phyloP scores from a whole-genome alignment of 2,329 filamentous ascomycete species.

The Diaporthe sp. region DNA sequence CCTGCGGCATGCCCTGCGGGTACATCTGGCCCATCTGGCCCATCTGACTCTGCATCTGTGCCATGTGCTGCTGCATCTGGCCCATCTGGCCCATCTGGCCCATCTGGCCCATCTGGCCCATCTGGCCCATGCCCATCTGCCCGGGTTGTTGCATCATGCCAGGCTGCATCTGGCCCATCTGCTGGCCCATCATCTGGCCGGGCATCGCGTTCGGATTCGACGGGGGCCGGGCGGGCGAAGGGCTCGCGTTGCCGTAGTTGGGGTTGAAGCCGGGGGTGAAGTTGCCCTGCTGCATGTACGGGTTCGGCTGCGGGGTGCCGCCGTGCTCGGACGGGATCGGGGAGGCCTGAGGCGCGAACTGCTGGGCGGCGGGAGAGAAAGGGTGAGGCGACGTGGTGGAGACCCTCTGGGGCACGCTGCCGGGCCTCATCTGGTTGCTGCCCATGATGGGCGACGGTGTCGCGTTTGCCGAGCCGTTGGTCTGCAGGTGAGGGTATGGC shows the following conservation, averaged over 20 bases:
- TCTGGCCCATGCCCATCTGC: conserved; percentile 43
- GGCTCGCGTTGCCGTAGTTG: conserved; percentile 64
- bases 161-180: conserved; percentile 53
- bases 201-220: conserved; percentile 61
- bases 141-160: conserved; percentile 49
- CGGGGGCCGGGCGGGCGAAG: conserved; percentile 65
- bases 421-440: conserved; percentile 75
- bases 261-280: conserved; percentile 70
- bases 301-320: conserved; percentile 78
- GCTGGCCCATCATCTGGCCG: conserved; percentile 66
- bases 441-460: conserved; percentile 94
- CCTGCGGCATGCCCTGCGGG: conserved; percentile 46
- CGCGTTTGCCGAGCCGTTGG: conserved; percentile 82
- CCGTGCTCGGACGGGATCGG: conserved; percentile 81
- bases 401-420: conserved; percentile 81
- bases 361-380: conserved; percentile 79
- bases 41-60: conserved; percentile 52
- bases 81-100: conserved; percentile 56
- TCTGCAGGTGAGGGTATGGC: conserved; percentile 84
- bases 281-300: conserved; percentile 59
- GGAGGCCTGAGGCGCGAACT: conserved; percentile 77
- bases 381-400: conserved; percentile 93
- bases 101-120: conserved; percentile 43
- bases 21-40: conserved; percentile 52
- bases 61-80: conserved; percentile 40